Conservation (phyloP, 495 filamentous ascomycete genomes). For the Bryoglossum gracile region DNA sequence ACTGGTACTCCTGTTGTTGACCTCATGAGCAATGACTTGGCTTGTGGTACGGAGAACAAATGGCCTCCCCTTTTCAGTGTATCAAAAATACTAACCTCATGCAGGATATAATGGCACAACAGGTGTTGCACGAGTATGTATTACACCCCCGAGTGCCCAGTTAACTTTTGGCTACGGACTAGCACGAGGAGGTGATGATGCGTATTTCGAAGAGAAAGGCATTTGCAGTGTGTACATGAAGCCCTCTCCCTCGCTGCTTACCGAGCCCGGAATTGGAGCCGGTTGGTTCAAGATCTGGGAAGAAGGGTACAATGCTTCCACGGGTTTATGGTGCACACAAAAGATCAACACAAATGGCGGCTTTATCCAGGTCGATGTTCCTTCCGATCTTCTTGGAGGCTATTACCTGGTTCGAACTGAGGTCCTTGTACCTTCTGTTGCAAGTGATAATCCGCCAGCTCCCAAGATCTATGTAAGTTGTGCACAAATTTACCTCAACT, state of each 20-base stretch:
- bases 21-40: constrained; percentile 54
- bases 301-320: constrained; percentile 49
- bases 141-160: no score
- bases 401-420: constrained; percentile 64
- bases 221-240: constrained; percentile 72
- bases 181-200: no score
- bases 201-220: no score
- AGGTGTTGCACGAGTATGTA: constrained; percentile 50
- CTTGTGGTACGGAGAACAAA: constrained; percentile 49
- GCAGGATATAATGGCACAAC: constrained; percentile 49
- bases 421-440: constrained; percentile 60
- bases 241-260: constrained; percentile 36
- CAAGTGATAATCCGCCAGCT: constrained; percentile 40
- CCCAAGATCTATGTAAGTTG: constrained; percentile 66
- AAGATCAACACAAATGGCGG: constrained; percentile 57
- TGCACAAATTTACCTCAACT: constrained; percentile 58
- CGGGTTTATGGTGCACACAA: constrained; percentile 51
- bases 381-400: constrained; percentile 51
- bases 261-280: constrained; percentile 40
- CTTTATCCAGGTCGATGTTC: constrained; percentile 52
- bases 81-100: neutral
- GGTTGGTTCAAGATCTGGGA: constrained; percentile 82
- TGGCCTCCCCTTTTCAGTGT: neutral
- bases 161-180: no score
- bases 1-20: constrained; percentile 47